Conservation (phyloP, 176 grass and related monocot genomes). For the Neostapfia colusana region DNA sequence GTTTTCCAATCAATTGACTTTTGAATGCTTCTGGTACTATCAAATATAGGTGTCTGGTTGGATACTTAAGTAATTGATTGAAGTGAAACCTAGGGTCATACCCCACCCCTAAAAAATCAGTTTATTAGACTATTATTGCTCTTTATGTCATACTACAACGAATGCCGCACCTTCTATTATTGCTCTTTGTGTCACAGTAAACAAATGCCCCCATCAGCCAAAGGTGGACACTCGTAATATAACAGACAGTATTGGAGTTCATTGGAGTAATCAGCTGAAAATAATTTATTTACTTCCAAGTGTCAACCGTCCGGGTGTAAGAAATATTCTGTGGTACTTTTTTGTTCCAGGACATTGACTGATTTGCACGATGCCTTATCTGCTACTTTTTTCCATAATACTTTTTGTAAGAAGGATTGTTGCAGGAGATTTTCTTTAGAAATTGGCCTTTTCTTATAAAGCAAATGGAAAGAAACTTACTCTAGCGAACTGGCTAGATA, state of each 20-base stretch:
- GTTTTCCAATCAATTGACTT: neutral
- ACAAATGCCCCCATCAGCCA: neutral
- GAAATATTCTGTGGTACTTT: neutral
- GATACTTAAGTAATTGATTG: neutral
- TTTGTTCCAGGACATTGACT: neutral
- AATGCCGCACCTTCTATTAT: neutral
- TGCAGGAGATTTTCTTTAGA: neutral
- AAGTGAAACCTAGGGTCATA: neutral
- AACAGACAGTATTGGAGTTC: neutral
- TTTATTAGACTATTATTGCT: neutral
- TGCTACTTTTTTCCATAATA: neutral
- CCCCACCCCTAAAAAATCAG: neutral
- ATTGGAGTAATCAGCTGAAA: neutral
- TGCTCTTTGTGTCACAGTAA: neutral
- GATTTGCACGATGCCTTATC: neutral
- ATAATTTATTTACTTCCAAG: neutral
- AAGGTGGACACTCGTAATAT: neutral
- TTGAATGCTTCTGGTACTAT: neutral
- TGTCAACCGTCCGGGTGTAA: neutral
- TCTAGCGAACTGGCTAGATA: neutral
- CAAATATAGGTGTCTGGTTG: neutral
- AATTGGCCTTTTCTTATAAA: neutral
- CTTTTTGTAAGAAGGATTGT: neutral
- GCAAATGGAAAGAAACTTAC: constrained; percentile 4
- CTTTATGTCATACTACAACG: neutral